Conservation (phyloP, 805 yeast genomes). For the Cyberlindnera mrakii region DNA sequence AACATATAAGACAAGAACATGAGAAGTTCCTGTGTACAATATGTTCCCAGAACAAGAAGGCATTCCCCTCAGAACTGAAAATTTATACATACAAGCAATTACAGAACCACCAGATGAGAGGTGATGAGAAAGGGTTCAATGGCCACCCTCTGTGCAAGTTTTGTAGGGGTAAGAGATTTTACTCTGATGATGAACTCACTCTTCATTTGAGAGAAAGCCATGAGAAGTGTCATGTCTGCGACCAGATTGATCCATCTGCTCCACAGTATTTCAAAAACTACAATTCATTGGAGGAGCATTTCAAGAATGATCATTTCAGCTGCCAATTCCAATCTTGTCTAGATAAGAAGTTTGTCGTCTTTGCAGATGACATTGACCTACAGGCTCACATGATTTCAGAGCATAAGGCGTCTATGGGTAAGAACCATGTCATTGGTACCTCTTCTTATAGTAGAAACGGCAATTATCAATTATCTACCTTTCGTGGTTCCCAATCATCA, state of each 20-base stretch:
- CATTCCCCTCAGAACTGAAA: slow-evolving; percentile 66
- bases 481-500: slow-evolving; percentile 23
- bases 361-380: slow-evolving; percentile 77
- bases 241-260: slow-evolving; percentile 48
- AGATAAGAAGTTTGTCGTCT: slow-evolving; percentile 89
- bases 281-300: slow-evolving; percentile 69
- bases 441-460: slow-evolving; percentile 2
- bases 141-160: slow-evolving; percentile 90
- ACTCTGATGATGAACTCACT: slow-evolving; percentile 81
- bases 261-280: slow-evolving; percentile 80
- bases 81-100: slow-evolving; percentile 57
- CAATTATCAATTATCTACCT: slow-evolving; percentile 54
- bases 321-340: slow-evolving; percentile 76
- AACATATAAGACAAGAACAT: slow-evolving; percentile 64
- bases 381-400: slow-evolving; percentile 83
- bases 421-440: slow-evolving; percentile 25
- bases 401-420: slow-evolving; percentile 58
- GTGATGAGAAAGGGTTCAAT: slow-evolving; percentile 70
- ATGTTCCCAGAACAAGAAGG: slow-evolving; percentile 72
- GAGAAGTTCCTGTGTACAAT: slow-evolving; percentile 61
- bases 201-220: slow-evolving; percentile 78
- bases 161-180: slow-evolving; percentile 69
- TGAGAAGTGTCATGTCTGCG: slow-evolving; percentile 89
- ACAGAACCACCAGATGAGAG: slow-evolving; percentile 62
- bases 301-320: slow-evolving; percentile 62